Base-by-base conservation (phyloP, 306 rosid genomes). In the Cucurbita pepo region DNA sequence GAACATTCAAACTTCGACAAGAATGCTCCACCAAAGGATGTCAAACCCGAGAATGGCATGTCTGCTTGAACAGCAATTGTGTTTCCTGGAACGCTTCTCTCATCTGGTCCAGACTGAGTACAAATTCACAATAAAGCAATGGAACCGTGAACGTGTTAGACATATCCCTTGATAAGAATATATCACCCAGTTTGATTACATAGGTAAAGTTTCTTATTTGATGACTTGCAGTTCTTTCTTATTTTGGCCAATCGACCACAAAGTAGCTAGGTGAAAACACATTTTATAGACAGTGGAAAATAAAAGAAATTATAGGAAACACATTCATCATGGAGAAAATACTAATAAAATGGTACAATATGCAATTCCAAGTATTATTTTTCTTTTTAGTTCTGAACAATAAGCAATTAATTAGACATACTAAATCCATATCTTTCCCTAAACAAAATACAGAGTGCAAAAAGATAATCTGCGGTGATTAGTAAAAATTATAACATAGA, bases 61-160 rank as follows among this genome's bases (percentile, higher is more conserved):
- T 91, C 95, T 43, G 99, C 99, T 71, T 91, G 86, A 83, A 94
- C 99, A 47, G 90, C 99, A 6, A 91, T 78, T 7, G 97, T 94
- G 83, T 94, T 91, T 65, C 99, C 97, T 16, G 97, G 99, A 81
- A 91, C 78, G 79, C 95, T 94, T 79, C 99, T 89, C 83, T 91
- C 97, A 77, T 94, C 99, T 7, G 96, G 88, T 75, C 99, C 99
- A 66, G 95, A 88, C 99, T 94, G 76, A 21, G 21, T 59, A 69
- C 30, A 80, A 57, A 75, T 75, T 60, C 38, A 73, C 22, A 76
- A 25, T 59, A 37, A 73, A 73, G 9, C 37, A 43, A 71, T 74
- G 63, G 48, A 44, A 60, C 38, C 59, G 21, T 37, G 10, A 73
- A 62, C 38, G 41, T 19, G 40, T 72, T 41, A 54, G 34, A 10